Base-by-base conservation (phyloP, 805 yeast genomes). In the Osmozyma mogii region DNA sequence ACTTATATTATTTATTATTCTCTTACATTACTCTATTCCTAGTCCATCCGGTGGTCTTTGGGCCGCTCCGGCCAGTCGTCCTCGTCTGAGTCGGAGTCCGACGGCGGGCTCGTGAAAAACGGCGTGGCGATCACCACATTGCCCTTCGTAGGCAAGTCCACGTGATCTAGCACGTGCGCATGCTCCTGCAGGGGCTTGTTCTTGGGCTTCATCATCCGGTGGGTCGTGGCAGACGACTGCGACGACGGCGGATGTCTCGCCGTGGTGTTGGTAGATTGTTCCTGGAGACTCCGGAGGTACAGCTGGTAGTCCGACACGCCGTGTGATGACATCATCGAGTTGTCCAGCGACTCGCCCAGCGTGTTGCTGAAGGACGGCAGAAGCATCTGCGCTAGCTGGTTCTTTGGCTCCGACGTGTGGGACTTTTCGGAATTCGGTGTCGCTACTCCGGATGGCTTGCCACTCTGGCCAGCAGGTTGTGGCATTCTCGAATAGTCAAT, bases 31-130 rank as follows among this genome's bases (percentile, higher is more conserved):
- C n/a, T n/a, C n/a, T n/a, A n/a, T n/a, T n/a, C n/a, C n/a, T n/a
- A n/a, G n/a, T n/a, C n/a, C n/a, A n/a, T n/a, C n/a, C n/a, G n/a
- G n/a, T n/a, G n/a, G n/a, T n/a, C n/a, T 15, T 24, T 11, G 11
- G 14, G 7, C 11, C 14, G 11, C 14, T 9, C 22, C n/a, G 13
- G 5, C 5, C 27, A 27, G 12, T 20, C 32, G 9, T 19, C 32
- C 7, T 27, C 31, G 18, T 46, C 49, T 15, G 44, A 39, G 35
- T 55, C 61, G 6, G 56, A 48, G 35, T 58, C 65, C 21, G 50
- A 45, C 4, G 66, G 66, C 2, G 67, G 68, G 17, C 52, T 52
- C 29, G 46, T 47, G 44, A 58, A 60, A 31, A 52, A 59, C 14
- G 65, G 65, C 10, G 58, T 53, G 13, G 65, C 61, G 12, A 60